Conservation (phyloP, 2,329 filamentous ascomycete genomes). For the Monosporascus sp. region DNA sequence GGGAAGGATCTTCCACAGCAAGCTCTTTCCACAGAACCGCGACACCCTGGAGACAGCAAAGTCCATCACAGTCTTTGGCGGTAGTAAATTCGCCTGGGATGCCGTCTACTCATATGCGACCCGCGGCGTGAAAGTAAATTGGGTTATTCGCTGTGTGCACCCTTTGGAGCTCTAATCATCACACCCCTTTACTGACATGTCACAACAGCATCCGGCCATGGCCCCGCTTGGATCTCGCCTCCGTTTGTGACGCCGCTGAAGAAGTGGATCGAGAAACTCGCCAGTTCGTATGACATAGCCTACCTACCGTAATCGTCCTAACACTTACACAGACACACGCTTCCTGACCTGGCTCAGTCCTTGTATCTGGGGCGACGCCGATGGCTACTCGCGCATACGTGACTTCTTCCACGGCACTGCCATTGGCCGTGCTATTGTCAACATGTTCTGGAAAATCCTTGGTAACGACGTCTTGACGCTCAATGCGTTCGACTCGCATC, state of each 20-base stretch:
- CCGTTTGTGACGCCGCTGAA: slow-evolving; percentile 46
- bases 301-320: not conserved
- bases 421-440: slow-evolving; percentile 51
- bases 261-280: slow-evolving; percentile 44
- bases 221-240: slow-evolving; percentile 49
- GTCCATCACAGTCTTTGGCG: slow-evolving; percentile 52
- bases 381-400: slow-evolving; percentile 52
- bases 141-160: slow-evolving; percentile 45
- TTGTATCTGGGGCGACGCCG: slow-evolving; percentile 64
- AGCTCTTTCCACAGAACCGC: slow-evolving; percentile 38
- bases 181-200: not conserved
- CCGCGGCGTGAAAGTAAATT: slow-evolving; percentile 48
- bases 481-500: slow-evolving; percentile 50
- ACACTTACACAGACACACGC: slow-evolving; percentile 43
- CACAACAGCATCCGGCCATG: slow-evolving; percentile 42
- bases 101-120: slow-evolving; percentile 54
- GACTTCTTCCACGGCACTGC: slow-evolving; percentile 53
- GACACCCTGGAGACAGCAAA: slow-evolving; percentile 31
- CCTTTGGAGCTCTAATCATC: not conserved
- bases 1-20: slow-evolving; percentile 53
- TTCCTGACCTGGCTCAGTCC: slow-evolving; percentile 71
- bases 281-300: slow-evolving; percentile 28
- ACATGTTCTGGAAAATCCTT: slow-evolving; percentile 54
- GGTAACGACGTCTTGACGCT: slow-evolving; percentile 49
- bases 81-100: slow-evolving; percentile 59